Base-by-base conservation (phyloP, 352 stramenopile genomes). In the Elongisporangium anandrum region DNA sequence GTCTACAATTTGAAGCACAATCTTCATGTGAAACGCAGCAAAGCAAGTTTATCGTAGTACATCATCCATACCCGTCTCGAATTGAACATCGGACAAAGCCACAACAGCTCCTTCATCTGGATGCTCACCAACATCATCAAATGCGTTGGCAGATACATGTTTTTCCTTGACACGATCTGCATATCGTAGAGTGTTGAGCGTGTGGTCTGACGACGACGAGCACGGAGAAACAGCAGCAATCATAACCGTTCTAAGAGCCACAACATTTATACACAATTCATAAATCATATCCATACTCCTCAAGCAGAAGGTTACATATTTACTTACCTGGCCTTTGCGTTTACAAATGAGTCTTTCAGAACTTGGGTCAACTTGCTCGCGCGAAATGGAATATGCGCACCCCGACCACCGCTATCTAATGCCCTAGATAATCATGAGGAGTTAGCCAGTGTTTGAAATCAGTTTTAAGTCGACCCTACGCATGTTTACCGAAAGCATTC, bases 261-360 rank as follows among this genome's bases (percentile, higher is more conserved):
- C 15, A 21, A 4, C 45, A 52, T 41, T 15, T 21, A 17, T 2
- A 41, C 52, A 21, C 20, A 21, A 20, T 21, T 1, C 50, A 22
- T 34, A 15, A 21, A 39, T 54, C n/a, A n/a, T n/a, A n/a, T n/a
- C n/a, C 41, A 52, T 12, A 54, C 4, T 4, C n/a, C 29, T 39
- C 16, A 21, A 24, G 19, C 29, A 55, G 21, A 53, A n/a, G 15
- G 5, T 4, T 39, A 1, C 7, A 38, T 26, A 16, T 23, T 54
- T 15, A 45, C 34, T 21, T 65, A 88, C 80, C 79, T 81, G 19
- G 92, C 90, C 65, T 97, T 95, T 22, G 96, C 81, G 29, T 97
- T 97, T 20, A 98, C 88, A 74, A 99, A 99, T 55, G 90, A 98
- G 56, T 99, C 96, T 69, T 99, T 99, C 19, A 99, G 69, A n/a